A percentile compares a stretch with the other conserved stretches of the same genome.
phyloP scores from a whole-genome alignment of 2,329 filamentous ascomycete species.

The Neonectria sp. region DNA sequence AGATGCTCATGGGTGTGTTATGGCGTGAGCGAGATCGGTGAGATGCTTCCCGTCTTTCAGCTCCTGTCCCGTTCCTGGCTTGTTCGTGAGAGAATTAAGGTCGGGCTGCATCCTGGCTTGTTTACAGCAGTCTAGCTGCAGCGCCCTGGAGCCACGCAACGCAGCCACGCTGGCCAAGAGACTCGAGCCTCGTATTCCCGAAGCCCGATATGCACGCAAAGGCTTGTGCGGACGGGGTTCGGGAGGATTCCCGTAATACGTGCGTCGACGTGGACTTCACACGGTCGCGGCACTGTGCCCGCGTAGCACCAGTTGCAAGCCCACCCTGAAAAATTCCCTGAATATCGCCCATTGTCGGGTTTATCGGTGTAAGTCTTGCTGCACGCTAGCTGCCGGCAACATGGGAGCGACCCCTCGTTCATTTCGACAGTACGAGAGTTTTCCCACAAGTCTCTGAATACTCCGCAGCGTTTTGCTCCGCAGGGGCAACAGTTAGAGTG shows the following conservation, averaged over 20 bases:
- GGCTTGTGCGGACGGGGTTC: conserved; percentile 2
- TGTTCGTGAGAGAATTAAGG: background rate
- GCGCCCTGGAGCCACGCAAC: background rate
- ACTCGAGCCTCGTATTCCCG: conserved; percentile 21
- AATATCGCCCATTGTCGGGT: background rate
- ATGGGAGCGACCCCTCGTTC: background rate
- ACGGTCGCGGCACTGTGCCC: background rate
- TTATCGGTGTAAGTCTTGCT: conserved; percentile 18
- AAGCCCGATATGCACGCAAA: conserved; percentile 17
- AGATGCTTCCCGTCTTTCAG: conserved; percentile 1
- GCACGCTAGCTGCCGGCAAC: conserved; percentile 10
- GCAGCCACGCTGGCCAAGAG: conserved; percentile 3
- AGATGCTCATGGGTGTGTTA: no score
- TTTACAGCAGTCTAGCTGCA: conserved; percentile 7
- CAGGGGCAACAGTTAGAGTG: background rate
- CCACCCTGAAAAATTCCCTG: background rate
- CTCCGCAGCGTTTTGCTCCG: no score
- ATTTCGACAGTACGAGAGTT: background rate
- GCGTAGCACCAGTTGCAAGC: background rate
- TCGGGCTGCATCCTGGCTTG: conserved; percentile 6
- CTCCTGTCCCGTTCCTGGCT: conserved; percentile 11
- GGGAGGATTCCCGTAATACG: conserved; percentile 2
- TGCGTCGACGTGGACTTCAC: background rate
- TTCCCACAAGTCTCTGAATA: no score
- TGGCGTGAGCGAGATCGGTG: background rate